phyloP scores from a whole-genome alignment of 305 asterid species.

The Rubia tinctorum region DNA sequence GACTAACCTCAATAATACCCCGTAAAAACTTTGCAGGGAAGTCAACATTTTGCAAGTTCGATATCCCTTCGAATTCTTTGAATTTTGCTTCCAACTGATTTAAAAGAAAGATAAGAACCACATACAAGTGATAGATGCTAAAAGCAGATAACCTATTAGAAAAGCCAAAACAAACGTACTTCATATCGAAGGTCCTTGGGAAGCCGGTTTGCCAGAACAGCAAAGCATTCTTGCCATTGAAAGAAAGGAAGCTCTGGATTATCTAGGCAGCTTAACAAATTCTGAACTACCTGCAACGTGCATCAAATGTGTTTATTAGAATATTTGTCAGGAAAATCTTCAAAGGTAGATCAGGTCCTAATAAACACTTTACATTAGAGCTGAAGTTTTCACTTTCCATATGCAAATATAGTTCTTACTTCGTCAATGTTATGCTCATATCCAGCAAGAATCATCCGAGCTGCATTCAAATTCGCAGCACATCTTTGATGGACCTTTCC shows the following conservation, averaged over 20 bases:
- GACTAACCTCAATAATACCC: conserved; percentile 76
- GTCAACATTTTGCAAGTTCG: conserved; percentile 59
- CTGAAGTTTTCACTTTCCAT: background rate
- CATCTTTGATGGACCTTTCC: conserved; percentile 97
- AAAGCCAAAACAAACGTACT: conserved; percentile 30
- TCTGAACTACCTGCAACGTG: conserved; percentile 76
- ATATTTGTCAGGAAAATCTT: background rate
- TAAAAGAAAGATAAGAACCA: conserved; percentile 16
- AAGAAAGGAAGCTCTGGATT: conserved; percentile 98
- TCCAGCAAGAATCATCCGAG: conserved; percentile 98
- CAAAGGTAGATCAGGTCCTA: background rate
- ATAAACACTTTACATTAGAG: background rate
- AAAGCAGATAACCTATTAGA: background rate
- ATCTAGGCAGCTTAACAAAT: conserved; percentile 93
- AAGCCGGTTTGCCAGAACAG: conserved; percentile 92
- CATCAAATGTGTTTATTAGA: conserved; percentile 9
- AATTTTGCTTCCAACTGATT: conserved; percentile 77
- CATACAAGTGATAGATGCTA: background rate
- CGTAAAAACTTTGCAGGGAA: conserved; percentile 89
- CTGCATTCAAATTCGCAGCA: conserved; percentile 93
- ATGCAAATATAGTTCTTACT: conserved; percentile 42
- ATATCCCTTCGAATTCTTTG: conserved; percentile 66
- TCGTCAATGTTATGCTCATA: conserved; percentile 92
- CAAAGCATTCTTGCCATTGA: conserved; percentile 99
- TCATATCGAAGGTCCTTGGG: conserved; percentile 81